Evolutionary conservation across 805 yeast genomes (phyloP), one percentile per base, ranked within the genome.

Genomic region (Zygotorulaspora florentina): DNA sequence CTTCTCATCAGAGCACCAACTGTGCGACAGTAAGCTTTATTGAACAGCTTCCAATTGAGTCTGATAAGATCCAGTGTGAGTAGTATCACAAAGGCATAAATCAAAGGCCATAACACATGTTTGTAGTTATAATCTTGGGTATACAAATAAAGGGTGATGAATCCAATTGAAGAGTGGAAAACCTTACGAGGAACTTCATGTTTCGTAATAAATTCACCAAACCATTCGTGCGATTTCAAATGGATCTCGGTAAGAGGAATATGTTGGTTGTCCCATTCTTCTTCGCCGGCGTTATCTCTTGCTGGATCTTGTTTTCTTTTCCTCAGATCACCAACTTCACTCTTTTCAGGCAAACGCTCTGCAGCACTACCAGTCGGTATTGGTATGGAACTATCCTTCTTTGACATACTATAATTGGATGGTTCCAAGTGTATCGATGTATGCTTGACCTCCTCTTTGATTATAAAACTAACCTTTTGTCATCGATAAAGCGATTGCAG

Each of bases 151-250:
- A 93, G 66, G 1, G 97, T 83, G 35, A 90, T 55, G 52, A 89
- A 76, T 0, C 97, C 99, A 40, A 90, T 88, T 1, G 93, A 84
- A 8, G 91, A 85, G 64, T 93, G 99, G 48, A 93, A 79, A 2
- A 77, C 68, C 65, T 93, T 93, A 58, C 99, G 77, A 3, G 96
- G 95, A 13, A 93, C 71, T 66, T 93, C 99, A 61, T 93, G 89
- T 58, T 85, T 85, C 30, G 83, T 77, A 41, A 84, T 67, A 57
- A 83, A 81, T 35, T 68, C 72, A 12, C 74, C 73, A 57, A 75
- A 74, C 54, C 71, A 57, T 42, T 66, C 68, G 46, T 73, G 77
- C 1, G 74, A 68, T 17, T 67, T 66, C 35, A 72, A 51, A 40
- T 57, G 65, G 13, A 65, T 64, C 37, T 59, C 62, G 1, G 61